Evolutionary conservation across 225 moss, liverwort and hornwort species (phyloP), one percentile per base, ranked within the genome.

Genomic region (Ulota crispa): DNA sequence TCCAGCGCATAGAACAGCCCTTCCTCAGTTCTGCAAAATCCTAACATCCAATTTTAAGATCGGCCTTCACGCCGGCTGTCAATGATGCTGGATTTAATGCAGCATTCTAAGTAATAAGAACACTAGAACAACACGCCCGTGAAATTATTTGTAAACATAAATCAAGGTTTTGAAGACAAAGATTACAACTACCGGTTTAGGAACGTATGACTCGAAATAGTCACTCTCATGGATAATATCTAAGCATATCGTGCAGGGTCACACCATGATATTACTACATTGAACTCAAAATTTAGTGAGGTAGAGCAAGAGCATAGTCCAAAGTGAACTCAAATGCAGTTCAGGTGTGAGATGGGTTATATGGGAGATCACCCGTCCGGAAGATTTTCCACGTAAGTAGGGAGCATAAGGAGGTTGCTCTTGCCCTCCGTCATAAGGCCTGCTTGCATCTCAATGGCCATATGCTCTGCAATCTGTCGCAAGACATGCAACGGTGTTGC

Each of bases 1-100:
- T 96, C 96, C 90, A 94, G 83, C 13, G 96, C 96, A 78, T 96
- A 96, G 65, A 89, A 93, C 37, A 96, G 77, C n/a, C 96, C 96
- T 59, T 87, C 90, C 72, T 96, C 96, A 42, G 85, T 86, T 64
- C 96, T 96, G 94, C 82, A 82, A 75, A 84, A 75, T 65, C 57
- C 65, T 64, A 60, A 61, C 64, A 73, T 54, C 31, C 65, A 76
- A 41, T 24, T 57, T 75, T 34, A 30, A 63, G 15, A 41, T 63
- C 60, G 30, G 31, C 39, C 39, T 65, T 75, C 57, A 59, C 3
- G 28, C 28, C 28, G 19, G 42, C 41, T 52, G 39, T 7, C 70
- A 64, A 50, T 59, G 13, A 56, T 79, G 64, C n/a, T 69, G 47
- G 10, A n/a, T 63, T 57, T 80, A n/a, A 45, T 72, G 43, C 61